Base-by-base conservation (phyloP, 495 filamentous ascomycete genomes). In the Podospora pseudocomata region DNA sequence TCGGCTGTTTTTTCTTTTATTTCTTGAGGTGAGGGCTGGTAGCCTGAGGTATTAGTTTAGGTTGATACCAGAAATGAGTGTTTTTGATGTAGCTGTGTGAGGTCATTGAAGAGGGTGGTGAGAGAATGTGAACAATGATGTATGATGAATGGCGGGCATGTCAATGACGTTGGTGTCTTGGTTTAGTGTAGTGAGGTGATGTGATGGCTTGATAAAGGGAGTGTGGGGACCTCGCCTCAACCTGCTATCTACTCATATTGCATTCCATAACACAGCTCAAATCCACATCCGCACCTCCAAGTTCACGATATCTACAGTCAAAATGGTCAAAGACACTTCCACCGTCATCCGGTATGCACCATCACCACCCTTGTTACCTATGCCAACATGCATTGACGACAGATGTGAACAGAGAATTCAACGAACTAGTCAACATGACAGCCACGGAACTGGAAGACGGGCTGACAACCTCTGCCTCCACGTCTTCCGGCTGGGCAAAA, bases 361-460 rank as follows among this genome's bases (percentile, higher is more conserved):
- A 27, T n/a, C 20, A n/a, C 44, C 30, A 2, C 13, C 20, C 28
- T 13, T 6, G 23, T 23, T 23, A 23, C 23, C 23, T 23, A 23
- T 23, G 23, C 23, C 23, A 23, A 23, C 23, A 23, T 23, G 23
- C 23, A 23, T 23, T 23, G 1, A 23, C 23, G 23, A 23, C 23
- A 23, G 23, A 23, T 23, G 23, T 23, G 23, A 23, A 23, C 39
- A 89, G 86, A 59, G 87, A 90, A 75, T 91, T 90, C 79, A 90
- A 90, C 70, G 81, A 85, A 32, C 80, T 90, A 62, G 87, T 91
- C 53, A 90, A 91, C 74, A 91, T 91, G 89, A 80, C 81, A 7
- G 76, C 86, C 0, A 71, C 77, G 4, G 88, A 90, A 68, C 80
- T 91, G 39, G 78, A 87, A 65, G 80, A 81, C 23, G 91, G 88